These are phyloP conservation scores for Populus hybrid DNA, from an alignment of 441 rosid genomes.

Conservation along the genomic window DNA sequence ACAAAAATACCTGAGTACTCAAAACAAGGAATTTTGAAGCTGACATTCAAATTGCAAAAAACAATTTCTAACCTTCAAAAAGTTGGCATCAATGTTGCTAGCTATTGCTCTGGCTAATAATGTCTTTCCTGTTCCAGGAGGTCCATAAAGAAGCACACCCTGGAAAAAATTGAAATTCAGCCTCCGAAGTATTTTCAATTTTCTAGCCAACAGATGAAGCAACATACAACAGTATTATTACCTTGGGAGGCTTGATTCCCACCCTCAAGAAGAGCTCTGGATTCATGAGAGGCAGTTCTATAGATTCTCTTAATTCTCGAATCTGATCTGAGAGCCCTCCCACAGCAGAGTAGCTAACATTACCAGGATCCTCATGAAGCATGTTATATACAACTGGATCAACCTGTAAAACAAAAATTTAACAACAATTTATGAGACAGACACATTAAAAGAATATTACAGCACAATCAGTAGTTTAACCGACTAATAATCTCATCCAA, in stretches of 20 bases:
- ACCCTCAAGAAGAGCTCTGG: constrained; percentile 96
- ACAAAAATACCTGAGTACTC: neutral
- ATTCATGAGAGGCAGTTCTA: constrained; percentile 97
- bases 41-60: neutral
- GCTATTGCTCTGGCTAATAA: constrained; percentile 86
- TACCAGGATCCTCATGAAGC: constrained; percentile 91
- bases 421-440: neutral
- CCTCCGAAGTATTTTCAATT: too few relatives aligned
- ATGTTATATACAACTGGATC: constrained; percentile 82
- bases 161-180: constrained; percentile 21
- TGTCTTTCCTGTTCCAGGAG: constrained; percentile 95
- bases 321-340: constrained; percentile 96
- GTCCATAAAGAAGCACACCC: constrained; percentile 98
- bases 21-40: neutral
- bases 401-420: constrained; percentile 43
- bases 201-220: neutral
- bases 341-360: constrained; percentile 94
- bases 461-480: neutral
- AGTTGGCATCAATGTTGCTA: constrained; percentile 80
- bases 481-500: neutral
- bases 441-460: neutral
- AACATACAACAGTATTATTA: constrained; percentile 13
- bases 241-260: constrained; percentile 99
- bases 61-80: constrained; percentile 61
- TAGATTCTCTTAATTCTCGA: constrained; percentile 92